Evolutionary conservation across 1,139 yeast species (phyloP), one percentile per base, ranked within the genome.

Genomic region (Sugiyamaella xylanicola): DNA sequence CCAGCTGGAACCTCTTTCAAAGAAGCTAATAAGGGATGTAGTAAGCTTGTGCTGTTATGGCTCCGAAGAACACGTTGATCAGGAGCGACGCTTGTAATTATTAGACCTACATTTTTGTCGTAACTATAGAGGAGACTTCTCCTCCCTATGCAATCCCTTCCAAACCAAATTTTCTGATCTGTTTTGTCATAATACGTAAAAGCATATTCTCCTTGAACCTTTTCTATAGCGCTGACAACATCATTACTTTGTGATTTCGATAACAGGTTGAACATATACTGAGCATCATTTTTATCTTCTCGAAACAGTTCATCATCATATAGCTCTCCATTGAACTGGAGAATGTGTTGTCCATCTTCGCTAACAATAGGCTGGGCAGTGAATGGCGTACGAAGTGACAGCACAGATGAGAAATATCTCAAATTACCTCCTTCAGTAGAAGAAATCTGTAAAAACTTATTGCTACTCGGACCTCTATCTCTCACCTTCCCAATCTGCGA

Each of bases 291-390:
- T 0, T 44, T 48, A 22, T 27, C 52, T 1, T 13, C 52, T 11
- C 39, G 25, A 17, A 40, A 48, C 32, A 86, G 80, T 37, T 80
- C 84, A 0, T 69, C 65, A 62, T 85, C 85, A 68, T 92, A 92
- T 11, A 91, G 73, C 67, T 92, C 98, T 0, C 98, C 99, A 68
- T 93, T 93, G 72, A 86, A 93, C 65, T 88, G 97, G 15, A 85
- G 62, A 0, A 77, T 65, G 43, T 61, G 84, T 56, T 65, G 72
- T 50, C 43, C 39, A 7, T 43, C 21, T 4, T 53, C 58, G 68
- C 69, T 7, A 2, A 43, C 57, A 9, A 80, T 60, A 0, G 98
- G 97, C 70, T 93, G 98, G 21, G 72, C 63, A 0, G 87, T 82
- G 62, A 88, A 81, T 0, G 98, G 98, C 39, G 80, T 80, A 56